A percentile compares a stretch with the other conserved stretches of the same genome.
Conservation (phyloP, 495 filamentous ascomycete genomes). For the Neurospora discreta region DNA sequence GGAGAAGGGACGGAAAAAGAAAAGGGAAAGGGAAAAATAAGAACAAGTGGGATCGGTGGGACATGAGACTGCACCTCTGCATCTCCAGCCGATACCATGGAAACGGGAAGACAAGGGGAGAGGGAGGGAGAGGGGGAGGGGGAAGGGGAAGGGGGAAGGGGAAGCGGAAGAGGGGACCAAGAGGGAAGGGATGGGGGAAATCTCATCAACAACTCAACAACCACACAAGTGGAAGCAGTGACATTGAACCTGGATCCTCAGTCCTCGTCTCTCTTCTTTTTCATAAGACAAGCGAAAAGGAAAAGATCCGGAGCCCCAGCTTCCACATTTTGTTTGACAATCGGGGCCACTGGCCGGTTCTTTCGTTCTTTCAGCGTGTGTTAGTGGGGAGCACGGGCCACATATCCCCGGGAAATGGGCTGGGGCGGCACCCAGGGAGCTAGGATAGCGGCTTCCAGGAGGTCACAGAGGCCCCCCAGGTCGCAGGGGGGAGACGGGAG, state of each 20-base stretch:
- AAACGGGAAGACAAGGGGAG: not conserved
- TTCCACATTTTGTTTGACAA: not conserved
- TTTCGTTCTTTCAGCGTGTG: not conserved
- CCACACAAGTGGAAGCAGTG: not conserved
- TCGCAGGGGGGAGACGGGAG: not conserved
- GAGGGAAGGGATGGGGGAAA: not conserved
- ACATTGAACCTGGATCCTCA: too few relatives aligned
- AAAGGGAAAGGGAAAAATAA: not conserved
- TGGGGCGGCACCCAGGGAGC: not conserved
- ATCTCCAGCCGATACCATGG: not conserved
- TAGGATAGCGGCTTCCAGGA: not conserved
- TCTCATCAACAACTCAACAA: not conserved
- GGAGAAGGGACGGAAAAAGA: not conserved
- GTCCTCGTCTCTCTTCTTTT: not conserved
- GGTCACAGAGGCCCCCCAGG: not conserved
- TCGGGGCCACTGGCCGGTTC: not conserved
- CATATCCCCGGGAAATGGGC: conserved; percentile 10
- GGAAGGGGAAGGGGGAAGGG: not conserved
- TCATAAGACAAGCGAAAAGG: not conserved
- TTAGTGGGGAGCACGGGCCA: conserved; percentile 15
- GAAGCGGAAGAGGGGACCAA: not conserved
- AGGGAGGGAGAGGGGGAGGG: not conserved
- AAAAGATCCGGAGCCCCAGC: not conserved
- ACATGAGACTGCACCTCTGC: not conserved
- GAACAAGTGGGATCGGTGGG: not conserved